Conservation (phyloP, 345 rosid genomes). For the Eucalyptus microcorys region DNA sequence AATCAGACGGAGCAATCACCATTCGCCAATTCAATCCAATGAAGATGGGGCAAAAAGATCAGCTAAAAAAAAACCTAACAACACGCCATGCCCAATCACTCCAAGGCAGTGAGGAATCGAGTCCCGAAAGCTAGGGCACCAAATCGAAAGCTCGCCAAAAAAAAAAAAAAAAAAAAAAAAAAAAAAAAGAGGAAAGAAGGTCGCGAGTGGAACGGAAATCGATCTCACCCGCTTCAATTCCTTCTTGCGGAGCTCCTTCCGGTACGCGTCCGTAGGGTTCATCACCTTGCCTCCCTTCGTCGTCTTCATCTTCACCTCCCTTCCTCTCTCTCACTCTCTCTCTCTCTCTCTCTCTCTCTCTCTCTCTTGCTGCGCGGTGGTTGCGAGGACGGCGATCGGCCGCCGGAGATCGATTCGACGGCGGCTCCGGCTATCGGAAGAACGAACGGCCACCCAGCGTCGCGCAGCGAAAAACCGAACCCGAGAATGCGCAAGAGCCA, state of each 20-base stretch:
- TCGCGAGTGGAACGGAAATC: neutral
- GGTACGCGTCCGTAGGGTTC: slow-evolving; percentile 99
- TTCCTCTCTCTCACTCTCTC: neutral
- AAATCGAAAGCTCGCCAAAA: neutral
- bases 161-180: neutral
- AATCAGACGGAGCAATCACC: neutral
- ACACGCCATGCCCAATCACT: neutral
- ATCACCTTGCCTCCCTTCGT: slow-evolving; percentile 98
- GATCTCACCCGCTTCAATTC: slow-evolving; percentile 70
- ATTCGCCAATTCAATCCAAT: neutral
- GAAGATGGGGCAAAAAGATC: neutral
- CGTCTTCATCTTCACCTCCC: slow-evolving; percentile 59
- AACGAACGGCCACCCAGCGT: neutral
- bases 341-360: neutral
- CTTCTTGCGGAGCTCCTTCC: slow-evolving; percentile 90
- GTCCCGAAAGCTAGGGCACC: neutral
- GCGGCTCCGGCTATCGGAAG: neutral
- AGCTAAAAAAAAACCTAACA: neutral
- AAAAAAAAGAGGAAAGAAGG: neutral
- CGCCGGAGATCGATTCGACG: neutral
- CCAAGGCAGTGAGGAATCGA: neutral
- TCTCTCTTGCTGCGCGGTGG: neutral
- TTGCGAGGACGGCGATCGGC: neutral
- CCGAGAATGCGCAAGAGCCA: neutral
- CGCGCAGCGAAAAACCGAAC: neutral